These are phyloP conservation scores for Xylaria bambusicola DNA, from an alignment of 495 filamentous ascomycete species.

Conservation along the genomic window DNA sequence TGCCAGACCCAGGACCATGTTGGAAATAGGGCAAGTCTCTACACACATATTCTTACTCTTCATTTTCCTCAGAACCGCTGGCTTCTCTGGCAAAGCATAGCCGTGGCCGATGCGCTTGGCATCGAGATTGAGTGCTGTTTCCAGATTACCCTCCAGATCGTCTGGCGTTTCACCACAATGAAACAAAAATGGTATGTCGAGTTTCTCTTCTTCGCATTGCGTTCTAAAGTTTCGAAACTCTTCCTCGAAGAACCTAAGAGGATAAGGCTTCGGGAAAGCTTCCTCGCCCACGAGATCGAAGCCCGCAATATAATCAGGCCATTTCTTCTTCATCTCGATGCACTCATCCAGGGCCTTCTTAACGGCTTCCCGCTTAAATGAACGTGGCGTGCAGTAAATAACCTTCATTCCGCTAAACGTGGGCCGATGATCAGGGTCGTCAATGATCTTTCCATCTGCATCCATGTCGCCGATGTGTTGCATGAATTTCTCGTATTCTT, in stretches of 20 bases:
- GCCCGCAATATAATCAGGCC: conserved; percentile 70
- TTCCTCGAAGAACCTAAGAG: conserved; percentile 69
- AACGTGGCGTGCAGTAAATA: conserved; percentile 56
- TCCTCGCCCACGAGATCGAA: conserved; percentile 92
- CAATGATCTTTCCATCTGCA: conserved; percentile 24
- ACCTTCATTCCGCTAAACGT: conserved; percentile 50
- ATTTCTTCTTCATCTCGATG: conserved; percentile 70
- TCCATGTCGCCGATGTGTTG: conserved; percentile 31
- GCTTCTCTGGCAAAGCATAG: conserved; percentile 86
- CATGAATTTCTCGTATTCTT: conserved; percentile 50
- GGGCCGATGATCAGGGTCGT: conserved; percentile 21
- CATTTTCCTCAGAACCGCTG: conserved; percentile 77
- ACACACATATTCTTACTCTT: conserved; percentile 80
- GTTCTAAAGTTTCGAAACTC: conserved; percentile 83
- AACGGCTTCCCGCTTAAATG: conserved; percentile 61
- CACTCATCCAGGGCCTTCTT: conserved; percentile 72
- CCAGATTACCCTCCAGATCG: conserved; percentile 79
- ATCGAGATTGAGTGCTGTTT: conserved; percentile 82
- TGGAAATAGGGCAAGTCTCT: conserved; percentile 89
- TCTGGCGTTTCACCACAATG: conserved; percentile 91
- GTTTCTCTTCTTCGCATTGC: conserved; percentile 62
- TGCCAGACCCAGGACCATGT: conserved; percentile 68
- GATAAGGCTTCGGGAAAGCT: conserved; percentile 58
- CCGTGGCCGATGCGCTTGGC: conserved; percentile 89
- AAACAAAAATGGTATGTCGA: conserved; percentile 93